phyloP scores from a whole-genome alignment of 2,329 filamentous ascomycete genomes.

The Fusarium verrucosum region DNA sequence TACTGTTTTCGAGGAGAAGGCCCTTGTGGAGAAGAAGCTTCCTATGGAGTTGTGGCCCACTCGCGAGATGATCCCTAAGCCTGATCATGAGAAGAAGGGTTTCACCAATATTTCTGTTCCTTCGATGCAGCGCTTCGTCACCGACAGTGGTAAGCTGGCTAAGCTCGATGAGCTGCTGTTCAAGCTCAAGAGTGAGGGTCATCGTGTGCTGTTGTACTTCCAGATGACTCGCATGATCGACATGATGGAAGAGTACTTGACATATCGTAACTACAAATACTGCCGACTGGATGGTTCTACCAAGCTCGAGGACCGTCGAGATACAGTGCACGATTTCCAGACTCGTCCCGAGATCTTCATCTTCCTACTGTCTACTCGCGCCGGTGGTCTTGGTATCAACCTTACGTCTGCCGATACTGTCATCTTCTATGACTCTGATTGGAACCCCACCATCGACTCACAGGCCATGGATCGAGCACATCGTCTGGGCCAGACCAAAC shows the following conservation, averaged over 20 bases:
- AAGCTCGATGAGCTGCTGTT: slow-evolving; percentile 88
- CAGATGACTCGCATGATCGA: slow-evolving; percentile 99
- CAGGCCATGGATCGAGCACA: slow-evolving; percentile 99
- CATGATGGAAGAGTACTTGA: slow-evolving; percentile 98
- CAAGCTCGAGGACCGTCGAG: slow-evolving; percentile 94
- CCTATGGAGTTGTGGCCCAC: slow-evolving; percentile 72
- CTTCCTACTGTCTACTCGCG: slow-evolving; percentile 94
- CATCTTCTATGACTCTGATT: slow-evolving; percentile 99
- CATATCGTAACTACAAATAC: slow-evolving; percentile 99
- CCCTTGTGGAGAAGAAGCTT: slow-evolving; percentile 77
- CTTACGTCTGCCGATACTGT: slow-evolving; percentile 95
- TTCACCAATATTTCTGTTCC: slow-evolving; percentile 94
- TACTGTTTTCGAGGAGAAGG: slow-evolving; percentile 71
- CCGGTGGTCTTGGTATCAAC: slow-evolving; percentile 98
- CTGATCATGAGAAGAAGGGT: slow-evolving; percentile 81
- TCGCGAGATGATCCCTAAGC: slow-evolving; percentile 74
- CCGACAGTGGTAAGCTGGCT: slow-evolving; percentile 94
- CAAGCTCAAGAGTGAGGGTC: slow-evolving; percentile 88
- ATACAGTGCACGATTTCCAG: slow-evolving; percentile 97
- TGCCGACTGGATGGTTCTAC: slow-evolving; percentile 96
- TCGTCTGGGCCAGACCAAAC: slow-evolving; percentile 92
- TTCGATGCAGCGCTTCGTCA: slow-evolving; percentile 97
- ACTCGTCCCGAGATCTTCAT: slow-evolving; percentile 94
- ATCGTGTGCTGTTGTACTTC: slow-evolving; percentile 97
- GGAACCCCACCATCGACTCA: slow-evolving; percentile 98